Conservation (phyloP, 768 basidiomycete genomes). For the Porphyrellus cyaneotinctus region DNA sequence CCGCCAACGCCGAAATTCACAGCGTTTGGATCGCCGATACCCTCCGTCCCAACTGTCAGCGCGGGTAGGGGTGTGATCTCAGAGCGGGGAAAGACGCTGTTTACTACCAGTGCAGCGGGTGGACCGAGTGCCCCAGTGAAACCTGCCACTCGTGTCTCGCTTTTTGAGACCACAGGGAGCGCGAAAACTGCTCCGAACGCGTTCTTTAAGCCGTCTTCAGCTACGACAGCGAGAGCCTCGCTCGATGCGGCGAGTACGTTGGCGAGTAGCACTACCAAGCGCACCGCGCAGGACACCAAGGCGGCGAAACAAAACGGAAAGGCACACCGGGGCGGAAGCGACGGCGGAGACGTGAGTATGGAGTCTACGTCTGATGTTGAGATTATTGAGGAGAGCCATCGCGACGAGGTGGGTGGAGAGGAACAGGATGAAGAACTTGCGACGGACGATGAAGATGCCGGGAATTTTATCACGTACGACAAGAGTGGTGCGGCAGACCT, state of each 20-base stretch:
- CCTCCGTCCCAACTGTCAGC: not conserved
- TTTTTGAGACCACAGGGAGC: conserved; percentile 43
- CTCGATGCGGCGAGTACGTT: conserved; percentile 2
- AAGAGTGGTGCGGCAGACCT: conserved; percentile 16
- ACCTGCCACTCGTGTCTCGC: conserved; percentile 14
- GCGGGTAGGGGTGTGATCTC: conserved; percentile 7
- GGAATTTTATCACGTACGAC: conserved; percentile 21
- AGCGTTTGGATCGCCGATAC: conserved; percentile 26
- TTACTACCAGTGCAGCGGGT: conserved; percentile 1
- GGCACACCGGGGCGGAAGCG: not conserved
- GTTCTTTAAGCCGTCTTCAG: conserved; percentile 55
- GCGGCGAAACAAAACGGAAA: conserved; percentile 6
- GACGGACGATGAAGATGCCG: conserved; percentile 13
- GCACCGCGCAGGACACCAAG: not conserved
- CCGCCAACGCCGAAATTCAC: conserved; percentile 23
- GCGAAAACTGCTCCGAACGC: conserved; percentile 59
- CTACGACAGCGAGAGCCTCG: not conserved
- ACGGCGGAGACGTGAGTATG: conserved; percentile 23
- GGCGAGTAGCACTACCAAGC: not conserved
- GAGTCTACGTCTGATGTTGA: conserved; percentile 17
- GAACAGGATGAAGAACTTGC: conserved; percentile 1
- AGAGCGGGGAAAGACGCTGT: conserved; percentile 17
- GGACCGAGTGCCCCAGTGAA: conserved; percentile 4
- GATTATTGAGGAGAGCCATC: conserved; percentile 1
- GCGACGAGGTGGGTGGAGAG: not conserved